phyloP scores from a whole-genome alignment of 257 asterid species.

The Nicotiana sylvestris region DNA sequence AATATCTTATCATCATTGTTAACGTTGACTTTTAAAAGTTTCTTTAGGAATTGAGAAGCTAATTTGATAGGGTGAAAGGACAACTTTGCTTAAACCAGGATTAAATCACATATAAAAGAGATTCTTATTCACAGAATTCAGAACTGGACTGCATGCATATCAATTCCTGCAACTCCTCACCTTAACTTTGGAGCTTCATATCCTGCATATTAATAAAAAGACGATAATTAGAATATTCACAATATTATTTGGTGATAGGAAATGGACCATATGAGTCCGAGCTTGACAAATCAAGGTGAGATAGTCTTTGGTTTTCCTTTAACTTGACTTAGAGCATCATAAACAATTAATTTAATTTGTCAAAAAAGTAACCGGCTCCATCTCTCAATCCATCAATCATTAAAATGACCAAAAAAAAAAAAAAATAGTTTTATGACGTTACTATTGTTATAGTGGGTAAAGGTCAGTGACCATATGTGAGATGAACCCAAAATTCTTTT shows the following conservation, averaged over 20 bases:
- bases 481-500: not conserved
- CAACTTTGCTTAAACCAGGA: not conserved
- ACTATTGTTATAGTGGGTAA: too few species aligned
- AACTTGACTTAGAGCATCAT: not conserved
- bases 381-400: not conserved
- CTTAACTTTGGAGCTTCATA: slow-evolving; percentile 64
- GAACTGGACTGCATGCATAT: not conserved
- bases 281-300: not conserved
- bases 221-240: not conserved
- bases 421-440: too few species aligned
- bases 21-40: not conserved
- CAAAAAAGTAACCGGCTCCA: not conserved
- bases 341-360: not conserved
- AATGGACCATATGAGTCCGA: not conserved
- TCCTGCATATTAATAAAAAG: slow-evolving; percentile 33
- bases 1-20: not conserved
- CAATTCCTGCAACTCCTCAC: slow-evolving; percentile 12
- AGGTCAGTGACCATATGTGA: too few species aligned
- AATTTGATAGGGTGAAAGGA: not conserved
- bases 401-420: too few species aligned
- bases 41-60: not conserved
- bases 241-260: not conserved
- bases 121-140: not conserved
- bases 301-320: not conserved
- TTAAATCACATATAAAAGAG: not conserved